Conservation (phyloP, 1,139 yeast species). For the Eremothecium sinecaudum region DNA sequence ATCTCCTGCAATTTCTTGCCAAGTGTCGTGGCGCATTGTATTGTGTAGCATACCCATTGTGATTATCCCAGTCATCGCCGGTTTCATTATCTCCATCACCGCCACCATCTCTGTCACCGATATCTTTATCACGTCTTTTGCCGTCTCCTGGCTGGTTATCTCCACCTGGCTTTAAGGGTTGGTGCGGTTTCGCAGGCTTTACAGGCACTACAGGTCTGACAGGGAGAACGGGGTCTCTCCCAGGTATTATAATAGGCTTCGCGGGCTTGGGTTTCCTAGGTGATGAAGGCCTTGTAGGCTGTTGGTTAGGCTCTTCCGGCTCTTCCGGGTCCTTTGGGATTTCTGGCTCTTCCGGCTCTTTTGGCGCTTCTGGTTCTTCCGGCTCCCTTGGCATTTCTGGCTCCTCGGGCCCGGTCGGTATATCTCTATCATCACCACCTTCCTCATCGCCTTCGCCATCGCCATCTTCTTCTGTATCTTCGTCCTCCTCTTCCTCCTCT, state of each 20-base stretch:
- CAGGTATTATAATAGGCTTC: neutral
- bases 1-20: constrained; percentile 50
- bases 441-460: neutral
- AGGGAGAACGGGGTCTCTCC: neutral
- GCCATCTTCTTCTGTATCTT: neutral
- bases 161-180: too few species aligned
- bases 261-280: neutral
- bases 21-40: constrained; percentile 58
- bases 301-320: neutral
- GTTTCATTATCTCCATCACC: constrained; percentile 7
- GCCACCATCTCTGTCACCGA: constrained; percentile 4
- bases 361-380: neutral
- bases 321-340: neutral
- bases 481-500: neutral
- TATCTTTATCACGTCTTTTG: too few species aligned
- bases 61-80: constrained; percentile 7
- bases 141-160: neutral
- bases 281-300: neutral
- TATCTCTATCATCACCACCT: neutral
- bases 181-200: neutral
- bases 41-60: constrained; percentile 29
- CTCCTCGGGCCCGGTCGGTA: neutral
- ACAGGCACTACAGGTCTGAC: neutral
- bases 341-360: constrained; percentile 1
- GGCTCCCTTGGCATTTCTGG: neutral